A percentile compares a stretch with the other conserved stretches of the same genome.
These are phyloP conservation scores for Dichomitus squalens DNA, from an alignment of 1,284 basidiomycete genomes.

Conservation along the genomic window DNA sequence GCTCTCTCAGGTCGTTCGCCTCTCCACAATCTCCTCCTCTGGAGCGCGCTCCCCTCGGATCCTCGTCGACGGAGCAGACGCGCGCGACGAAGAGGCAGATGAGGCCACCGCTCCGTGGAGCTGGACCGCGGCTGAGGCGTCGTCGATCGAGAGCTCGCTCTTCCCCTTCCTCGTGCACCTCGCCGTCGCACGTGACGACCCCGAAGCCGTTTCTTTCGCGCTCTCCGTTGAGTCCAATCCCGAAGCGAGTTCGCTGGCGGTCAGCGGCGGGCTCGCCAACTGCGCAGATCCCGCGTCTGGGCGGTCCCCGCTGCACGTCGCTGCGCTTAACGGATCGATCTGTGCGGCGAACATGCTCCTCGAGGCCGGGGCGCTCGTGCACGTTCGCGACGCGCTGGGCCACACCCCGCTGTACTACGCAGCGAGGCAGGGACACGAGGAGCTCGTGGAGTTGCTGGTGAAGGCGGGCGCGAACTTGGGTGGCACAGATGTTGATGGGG, in stretches of 20 bases:
- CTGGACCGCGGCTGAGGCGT: conserved; percentile 73
- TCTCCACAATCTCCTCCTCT: conserved; percentile 48
- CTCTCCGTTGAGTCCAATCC: conserved; percentile 36
- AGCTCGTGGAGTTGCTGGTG: conserved; percentile 69
- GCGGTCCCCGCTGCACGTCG: conserved; percentile 80
- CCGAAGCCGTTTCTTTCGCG: conserved; percentile 62
- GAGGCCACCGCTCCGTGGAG: conserved; percentile 73
- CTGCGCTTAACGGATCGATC: conserved; percentile 69
- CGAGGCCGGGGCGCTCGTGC: conserved; percentile 83
- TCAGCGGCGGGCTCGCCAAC: conserved; percentile 71
- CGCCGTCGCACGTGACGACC: conserved; percentile 71
- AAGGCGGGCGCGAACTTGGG: conserved; percentile 76
- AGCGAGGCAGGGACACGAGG: conserved; percentile 63
- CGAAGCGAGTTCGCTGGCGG: conserved; percentile 28
- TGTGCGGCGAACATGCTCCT: conserved; percentile 64
- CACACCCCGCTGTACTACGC: conserved; percentile 87
- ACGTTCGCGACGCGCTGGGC: conserved; percentile 75
- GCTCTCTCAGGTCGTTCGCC: conserved; percentile 66
- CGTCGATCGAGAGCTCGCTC: conserved; percentile 66
- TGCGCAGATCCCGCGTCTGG: conserved; percentile 69
- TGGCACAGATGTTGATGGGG: conserved; percentile 62
- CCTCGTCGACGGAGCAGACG: conserved; percentile 35
- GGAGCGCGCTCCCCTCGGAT: conserved; percentile 46
- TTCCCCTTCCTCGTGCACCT: conserved; percentile 78
- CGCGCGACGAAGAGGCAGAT: conserved; percentile 40